Conservation (phyloP, 345 rosid species). For the Excoecaria agallocha region DNA sequence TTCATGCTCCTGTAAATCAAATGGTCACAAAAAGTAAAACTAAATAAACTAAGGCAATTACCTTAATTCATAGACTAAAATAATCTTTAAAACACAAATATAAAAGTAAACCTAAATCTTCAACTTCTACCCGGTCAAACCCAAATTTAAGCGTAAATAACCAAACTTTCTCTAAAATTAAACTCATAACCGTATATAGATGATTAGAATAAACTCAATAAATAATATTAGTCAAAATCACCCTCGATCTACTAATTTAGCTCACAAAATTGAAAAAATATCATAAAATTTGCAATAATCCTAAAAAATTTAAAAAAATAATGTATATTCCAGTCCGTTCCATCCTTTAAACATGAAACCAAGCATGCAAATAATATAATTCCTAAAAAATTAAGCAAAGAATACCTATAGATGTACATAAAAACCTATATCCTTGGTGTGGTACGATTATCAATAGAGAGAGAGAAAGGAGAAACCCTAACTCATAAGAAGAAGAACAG, state of each 20-base stretch:
- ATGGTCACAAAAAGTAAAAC: not conserved
- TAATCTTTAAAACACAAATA: no score
- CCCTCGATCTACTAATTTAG: slow-evolving; percentile 10
- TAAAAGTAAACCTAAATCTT: no score
- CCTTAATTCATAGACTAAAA: not conserved
- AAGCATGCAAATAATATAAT: not conserved
- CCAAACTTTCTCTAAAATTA: no score
- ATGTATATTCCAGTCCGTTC: no score
- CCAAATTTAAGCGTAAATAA: no score
- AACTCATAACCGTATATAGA: not conserved
- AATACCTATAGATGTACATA: slow-evolving; percentile 11
- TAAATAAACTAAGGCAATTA: not conserved
- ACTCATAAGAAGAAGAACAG: slow-evolving; percentile 13
- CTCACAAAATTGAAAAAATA: slow-evolving; percentile 2
- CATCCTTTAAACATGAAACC: not conserved
- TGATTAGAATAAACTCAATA: not conserved
- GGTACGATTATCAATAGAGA: slow-evolving; percentile 4
- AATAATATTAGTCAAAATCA: not conserved
- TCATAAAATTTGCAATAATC: not conserved
- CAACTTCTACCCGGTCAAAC: no score
- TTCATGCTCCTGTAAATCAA: not conserved
- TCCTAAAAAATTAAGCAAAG: not conserved
- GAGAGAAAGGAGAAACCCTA: slow-evolving; percentile 12
- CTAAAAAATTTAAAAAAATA: no score
- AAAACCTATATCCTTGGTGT: not conserved